These are phyloP conservation scores for Geum urbanum DNA, from an alignment of 306 rosid genomes.

Conservation along the genomic window DNA sequence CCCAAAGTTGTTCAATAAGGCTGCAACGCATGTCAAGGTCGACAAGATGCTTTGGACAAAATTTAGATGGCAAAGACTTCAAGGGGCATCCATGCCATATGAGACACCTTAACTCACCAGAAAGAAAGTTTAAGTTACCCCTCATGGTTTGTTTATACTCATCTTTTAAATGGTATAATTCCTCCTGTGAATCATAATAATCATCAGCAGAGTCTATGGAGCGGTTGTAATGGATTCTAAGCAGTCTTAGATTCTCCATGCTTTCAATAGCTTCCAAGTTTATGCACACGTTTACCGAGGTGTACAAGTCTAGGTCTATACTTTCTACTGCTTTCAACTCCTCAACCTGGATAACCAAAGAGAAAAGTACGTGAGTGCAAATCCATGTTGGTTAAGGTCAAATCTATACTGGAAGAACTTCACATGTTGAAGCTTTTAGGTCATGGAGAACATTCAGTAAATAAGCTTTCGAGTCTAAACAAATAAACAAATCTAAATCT, in stretches of 20 bases:
- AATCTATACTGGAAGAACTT: too few relatives aligned
- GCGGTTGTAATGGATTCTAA: not conserved
- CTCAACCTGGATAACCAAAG: slow-evolving; percentile 14
- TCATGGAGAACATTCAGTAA: too few relatives aligned
- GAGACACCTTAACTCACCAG: slow-evolving; percentile 16
- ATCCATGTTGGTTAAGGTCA: not conserved
- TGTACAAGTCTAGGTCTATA: not conserved
- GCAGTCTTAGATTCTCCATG: slow-evolving; percentile 23
- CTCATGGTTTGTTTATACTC: not conserved
- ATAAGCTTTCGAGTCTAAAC: not conserved
- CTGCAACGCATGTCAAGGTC: slow-evolving; percentile 14
- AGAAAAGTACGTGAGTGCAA: not conserved
- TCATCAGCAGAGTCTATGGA: not conserved
- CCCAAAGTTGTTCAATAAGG: not conserved
- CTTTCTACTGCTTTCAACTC: slow-evolving; percentile 6
- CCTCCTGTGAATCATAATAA: not conserved
- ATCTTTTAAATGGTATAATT: not conserved
- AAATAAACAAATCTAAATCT: not conserved
- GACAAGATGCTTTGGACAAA: slow-evolving; percentile 15
- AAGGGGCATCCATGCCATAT: slow-evolving; percentile 21
- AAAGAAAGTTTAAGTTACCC: not conserved
- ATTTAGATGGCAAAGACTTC: not conserved
- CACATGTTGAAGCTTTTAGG: too few relatives aligned
- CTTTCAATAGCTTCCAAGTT: slow-evolving; percentile 25
- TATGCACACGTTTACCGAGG: not conserved